Evolutionary conservation across 495 filamentous ascomycete genomes (phyloP).

Genomic region (Neurospora sp.): DNA sequence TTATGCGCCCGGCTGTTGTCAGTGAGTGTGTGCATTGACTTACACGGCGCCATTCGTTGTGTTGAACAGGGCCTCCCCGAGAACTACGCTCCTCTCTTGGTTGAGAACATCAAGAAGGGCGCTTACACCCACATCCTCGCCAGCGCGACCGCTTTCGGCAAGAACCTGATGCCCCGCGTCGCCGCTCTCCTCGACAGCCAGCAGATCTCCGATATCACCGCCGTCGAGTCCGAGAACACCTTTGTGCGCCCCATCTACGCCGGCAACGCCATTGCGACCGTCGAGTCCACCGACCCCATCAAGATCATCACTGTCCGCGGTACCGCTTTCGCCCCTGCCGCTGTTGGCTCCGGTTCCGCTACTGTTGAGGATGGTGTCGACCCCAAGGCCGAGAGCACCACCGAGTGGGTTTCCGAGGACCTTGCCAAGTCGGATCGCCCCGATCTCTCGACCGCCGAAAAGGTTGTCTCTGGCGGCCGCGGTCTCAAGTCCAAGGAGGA

Average conservation of each 20-base stretch:
- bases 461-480: constrained; percentile 88
- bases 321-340: constrained; percentile 69
- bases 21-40: neutral
- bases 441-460: constrained; percentile 79
- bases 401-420: constrained; percentile 91
- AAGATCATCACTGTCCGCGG: constrained; percentile 90
- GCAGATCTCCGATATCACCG: constrained; percentile 85
- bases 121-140: constrained; percentile 85
- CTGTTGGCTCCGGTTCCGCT: constrained; percentile 43
- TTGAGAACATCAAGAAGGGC: constrained; percentile 91
- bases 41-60: neutral
- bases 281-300: constrained; percentile 75
- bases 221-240: constrained; percentile 80
- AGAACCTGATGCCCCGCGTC: constrained; percentile 88
- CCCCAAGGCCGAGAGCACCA: constrained; percentile 57
- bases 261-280: constrained; percentile 94
- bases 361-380: constrained; percentile 57
- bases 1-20: neutral
- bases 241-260: constrained; percentile 97
- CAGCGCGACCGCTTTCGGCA: constrained; percentile 92
- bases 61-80: constrained; percentile 71
- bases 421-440: constrained; percentile 87
- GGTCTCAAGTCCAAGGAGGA: constrained; percentile 96
- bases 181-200: constrained; percentile 90
- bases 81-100: constrained; percentile 86